phyloP scores from a whole-genome alignment of 108 stramenopile species.

The Pinguiococcus pyrenoidosus region DNA sequence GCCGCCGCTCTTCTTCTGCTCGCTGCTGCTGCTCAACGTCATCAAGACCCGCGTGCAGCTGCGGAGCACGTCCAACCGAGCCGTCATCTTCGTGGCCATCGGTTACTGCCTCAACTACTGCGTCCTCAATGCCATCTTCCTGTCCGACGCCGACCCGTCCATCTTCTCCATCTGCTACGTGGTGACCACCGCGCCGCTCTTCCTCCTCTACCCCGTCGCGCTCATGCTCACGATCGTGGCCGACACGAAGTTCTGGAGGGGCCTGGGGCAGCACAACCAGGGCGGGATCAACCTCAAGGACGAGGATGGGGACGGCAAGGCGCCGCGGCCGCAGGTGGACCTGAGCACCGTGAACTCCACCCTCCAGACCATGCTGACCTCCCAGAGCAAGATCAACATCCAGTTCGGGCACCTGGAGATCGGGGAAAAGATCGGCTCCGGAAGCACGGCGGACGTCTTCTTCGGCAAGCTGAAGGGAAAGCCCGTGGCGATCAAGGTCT shows the following conservation, averaged over 20 bases:
- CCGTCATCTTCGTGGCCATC: background rate
- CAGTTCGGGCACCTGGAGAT: constrained; percentile 12
- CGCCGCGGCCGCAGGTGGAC: background rate
- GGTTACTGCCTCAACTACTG: background rate
- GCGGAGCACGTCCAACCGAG: constrained; percentile 3
- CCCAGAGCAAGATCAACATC: background rate
- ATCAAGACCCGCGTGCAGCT: constrained; percentile 3
- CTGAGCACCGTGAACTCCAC: constrained; percentile 3
- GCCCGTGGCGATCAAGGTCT: constrained; percentile 20
- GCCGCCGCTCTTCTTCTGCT: background rate
- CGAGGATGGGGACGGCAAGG: background rate
- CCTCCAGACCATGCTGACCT: constrained; percentile 6
- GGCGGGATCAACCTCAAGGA: background rate
- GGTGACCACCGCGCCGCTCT: background rate
- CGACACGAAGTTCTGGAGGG: constrained; percentile 30
- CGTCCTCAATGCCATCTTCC: background rate
- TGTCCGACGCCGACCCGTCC: background rate
- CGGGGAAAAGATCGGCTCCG: constrained; percentile 3
- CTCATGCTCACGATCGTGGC: constrained; percentile 12
- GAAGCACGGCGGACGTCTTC: constrained; percentile 16
- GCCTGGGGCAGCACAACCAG: constrained; percentile 16
- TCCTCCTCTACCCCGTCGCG: constrained; percentile 12
- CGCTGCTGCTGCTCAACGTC: background rate
- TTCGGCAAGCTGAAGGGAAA: background rate
- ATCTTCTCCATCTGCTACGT: background rate